A percentile compares a stretch with the other conserved stretches of the same genome.
These are phyloP conservation scores for Auxenochlorella pyrenoidosa DNA, from an alignment of 139 green algal species.

Conservation along the genomic window DNA sequence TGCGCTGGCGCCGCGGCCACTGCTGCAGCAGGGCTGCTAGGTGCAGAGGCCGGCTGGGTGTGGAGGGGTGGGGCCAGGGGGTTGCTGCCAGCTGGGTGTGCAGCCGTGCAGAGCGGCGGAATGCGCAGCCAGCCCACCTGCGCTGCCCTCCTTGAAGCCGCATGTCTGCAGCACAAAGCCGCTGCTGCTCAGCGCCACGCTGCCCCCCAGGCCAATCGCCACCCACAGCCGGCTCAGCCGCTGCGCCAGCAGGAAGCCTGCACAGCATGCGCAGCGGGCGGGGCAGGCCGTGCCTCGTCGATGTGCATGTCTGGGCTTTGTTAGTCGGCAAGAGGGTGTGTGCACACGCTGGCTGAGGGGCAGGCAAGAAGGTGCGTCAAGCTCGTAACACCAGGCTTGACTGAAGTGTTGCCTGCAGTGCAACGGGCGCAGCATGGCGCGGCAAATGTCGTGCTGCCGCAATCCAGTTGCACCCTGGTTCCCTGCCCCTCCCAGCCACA, in stretches of 20 bases:
- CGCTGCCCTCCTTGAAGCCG: constrained; percentile 86
- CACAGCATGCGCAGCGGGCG: background rate
- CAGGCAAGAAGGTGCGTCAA: background rate
- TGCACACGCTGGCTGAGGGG: background rate
- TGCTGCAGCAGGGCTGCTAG: too few relatives aligned
- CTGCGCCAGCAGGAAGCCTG: constrained; percentile 76
- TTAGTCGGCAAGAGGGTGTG: background rate
- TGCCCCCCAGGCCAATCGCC: constrained; percentile 68
- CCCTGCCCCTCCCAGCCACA: background rate
- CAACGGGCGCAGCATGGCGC: background rate
- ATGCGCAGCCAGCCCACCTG: constrained; percentile 15
- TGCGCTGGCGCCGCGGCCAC: too few relatives aligned
- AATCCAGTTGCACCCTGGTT: too few relatives aligned
- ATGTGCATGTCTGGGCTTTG: background rate
- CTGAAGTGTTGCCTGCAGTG: too few relatives aligned
- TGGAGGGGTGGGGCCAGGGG: too few relatives aligned
- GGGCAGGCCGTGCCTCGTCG: background rate
- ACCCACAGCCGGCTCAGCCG: constrained; percentile 54
- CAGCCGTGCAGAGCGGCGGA: too few relatives aligned
- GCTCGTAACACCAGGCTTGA: too few relatives aligned
- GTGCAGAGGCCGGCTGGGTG: too few relatives aligned
- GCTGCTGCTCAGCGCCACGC: constrained; percentile 64
- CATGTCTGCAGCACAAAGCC: constrained; percentile 87
- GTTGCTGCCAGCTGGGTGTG: too few relatives aligned
- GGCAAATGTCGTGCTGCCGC: too few relatives aligned